Evolutionary conservation across 345 rosid genomes (phyloP).

Genomic region (Orychophragmus violaceus): DNA sequence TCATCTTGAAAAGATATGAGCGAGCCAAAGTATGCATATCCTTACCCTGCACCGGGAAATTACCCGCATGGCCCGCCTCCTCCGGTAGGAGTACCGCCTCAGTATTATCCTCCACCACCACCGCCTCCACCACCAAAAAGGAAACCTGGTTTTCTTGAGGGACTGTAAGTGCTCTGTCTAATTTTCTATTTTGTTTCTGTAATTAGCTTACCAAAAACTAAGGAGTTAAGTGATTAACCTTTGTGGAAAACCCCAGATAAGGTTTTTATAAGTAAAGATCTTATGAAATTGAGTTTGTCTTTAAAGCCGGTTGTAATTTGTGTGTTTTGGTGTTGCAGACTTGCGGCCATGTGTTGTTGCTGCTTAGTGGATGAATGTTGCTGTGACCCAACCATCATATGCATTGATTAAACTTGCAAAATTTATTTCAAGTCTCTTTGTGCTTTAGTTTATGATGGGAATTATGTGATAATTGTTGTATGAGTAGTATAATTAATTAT

Average conservation of each 20-base stretch:
- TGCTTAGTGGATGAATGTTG: slow-evolving; percentile 69
- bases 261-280: not conserved
- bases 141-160: slow-evolving; percentile 44
- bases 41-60: slow-evolving; percentile 50
- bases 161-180: slow-evolving; percentile 35
- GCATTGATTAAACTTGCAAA: slow-evolving; percentile 22
- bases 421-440: not conserved
- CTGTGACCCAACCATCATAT: slow-evolving; percentile 52
- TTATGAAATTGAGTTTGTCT: not conserved
- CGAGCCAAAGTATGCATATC: slow-evolving; percentile 53
- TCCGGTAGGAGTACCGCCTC: slow-evolving; percentile 56
- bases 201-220: not conserved
- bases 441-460: not conserved
- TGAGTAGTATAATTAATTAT: not conserved
- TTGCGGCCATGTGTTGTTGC: slow-evolving; percentile 73
- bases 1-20: slow-evolving; percentile 6
- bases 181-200: not conserved
- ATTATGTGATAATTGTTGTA: slow-evolving; percentile 3
- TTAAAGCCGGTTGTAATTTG: not conserved
- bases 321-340: slow-evolving; percentile 33
- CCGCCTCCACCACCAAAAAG: slow-evolving; percentile 32
- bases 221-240: not conserved
- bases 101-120: slow-evolving; percentile 35
- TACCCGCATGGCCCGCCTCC: slow-evolving; percentile 28
- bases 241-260: not conserved